phyloP scores from a whole-genome alignment of 306 rosid species.

The Trifolium fragiferum region DNA sequence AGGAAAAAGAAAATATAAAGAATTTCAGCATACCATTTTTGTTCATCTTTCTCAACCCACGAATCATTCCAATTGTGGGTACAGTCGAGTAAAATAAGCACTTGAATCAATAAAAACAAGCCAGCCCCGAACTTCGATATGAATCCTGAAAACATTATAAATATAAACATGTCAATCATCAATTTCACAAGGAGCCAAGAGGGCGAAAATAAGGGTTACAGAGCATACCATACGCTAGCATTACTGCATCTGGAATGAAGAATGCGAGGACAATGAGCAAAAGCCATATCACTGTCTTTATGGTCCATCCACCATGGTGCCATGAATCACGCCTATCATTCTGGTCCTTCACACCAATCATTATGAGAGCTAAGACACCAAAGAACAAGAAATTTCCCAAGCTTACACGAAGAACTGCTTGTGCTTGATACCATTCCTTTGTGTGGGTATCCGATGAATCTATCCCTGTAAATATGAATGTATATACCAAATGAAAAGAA shows the following conservation, averaged over 20 bases:
- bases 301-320: constrained; percentile 98
- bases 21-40: constrained; percentile 68
- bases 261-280: constrained; percentile 80
- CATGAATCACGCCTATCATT: constrained; percentile 92
- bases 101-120: constrained; percentile 88
- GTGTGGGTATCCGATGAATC: constrained; percentile 57
- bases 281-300: constrained; percentile 76
- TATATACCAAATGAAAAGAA: constrained; percentile 7
- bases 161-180: constrained; percentile 16
- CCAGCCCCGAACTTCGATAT: constrained; percentile 95
- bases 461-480: constrained; percentile 68
- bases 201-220: constrained; percentile 15
- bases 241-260: constrained; percentile 73
- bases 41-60: constrained; percentile 96
- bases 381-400: constrained; percentile 91
- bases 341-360: constrained; percentile 95
- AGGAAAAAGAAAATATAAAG: neutral
- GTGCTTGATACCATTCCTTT: constrained; percentile 78
- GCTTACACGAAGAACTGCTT: constrained; percentile 97
- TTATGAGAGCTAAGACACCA: constrained; percentile 71
- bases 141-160: constrained; percentile 55
- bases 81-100: constrained; percentile 81
- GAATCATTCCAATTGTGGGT: constrained; percentile 93
- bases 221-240: constrained; percentile 69
- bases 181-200: constrained; percentile 24